Evolutionary conservation across 495 filamentous ascomycete species (phyloP).

Genomic region (Viridothelium virens): DNA sequence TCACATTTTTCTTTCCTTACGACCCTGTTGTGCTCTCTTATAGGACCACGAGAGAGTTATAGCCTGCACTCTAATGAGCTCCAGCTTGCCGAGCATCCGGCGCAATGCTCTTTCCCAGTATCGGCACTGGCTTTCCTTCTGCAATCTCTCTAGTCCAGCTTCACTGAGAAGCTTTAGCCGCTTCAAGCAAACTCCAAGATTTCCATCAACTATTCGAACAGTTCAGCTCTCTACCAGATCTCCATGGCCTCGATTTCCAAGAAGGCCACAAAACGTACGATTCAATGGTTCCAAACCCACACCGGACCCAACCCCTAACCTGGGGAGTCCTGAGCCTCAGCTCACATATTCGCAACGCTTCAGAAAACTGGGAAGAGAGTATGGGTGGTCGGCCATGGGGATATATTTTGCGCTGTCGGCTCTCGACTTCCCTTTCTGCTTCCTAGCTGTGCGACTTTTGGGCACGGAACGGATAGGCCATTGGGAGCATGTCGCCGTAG

Average conservation of each 20-base stretch:
- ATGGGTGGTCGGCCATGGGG: conserved; percentile 88
- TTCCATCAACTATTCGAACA: not conserved
- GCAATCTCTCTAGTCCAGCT: not conserved
- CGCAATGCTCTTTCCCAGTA: not conserved
- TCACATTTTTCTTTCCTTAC: no score
- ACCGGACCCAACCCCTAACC: conserved; percentile 29
- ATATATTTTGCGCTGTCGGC: conserved; percentile 78
- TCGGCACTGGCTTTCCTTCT: not conserved
- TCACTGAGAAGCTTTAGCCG: not conserved
- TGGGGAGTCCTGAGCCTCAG: conserved; percentile 26
- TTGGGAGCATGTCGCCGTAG: conserved; percentile 42
- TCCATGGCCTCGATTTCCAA: not conserved
- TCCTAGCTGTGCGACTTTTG: conserved; percentile 70
- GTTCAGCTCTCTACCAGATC: not conserved
- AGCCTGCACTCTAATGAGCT: conserved; percentile 1
- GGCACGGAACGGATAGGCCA: conserved; percentile 78
- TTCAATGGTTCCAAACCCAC: conserved; percentile 25
- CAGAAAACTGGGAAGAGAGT: conserved; percentile 80
- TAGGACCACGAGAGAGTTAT: no score
- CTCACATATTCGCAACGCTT: conserved; percentile 59
- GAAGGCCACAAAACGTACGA: conserved; percentile 20
- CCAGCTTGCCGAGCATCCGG: not conserved
- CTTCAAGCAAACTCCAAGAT: not conserved
- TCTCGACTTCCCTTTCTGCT: conserved; percentile 93
- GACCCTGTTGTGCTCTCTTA: no score